These are phyloP conservation scores for Eragrostis nindensis DNA, from an alignment of 176 grass and related monocot genomes.

Conservation along the genomic window DNA sequence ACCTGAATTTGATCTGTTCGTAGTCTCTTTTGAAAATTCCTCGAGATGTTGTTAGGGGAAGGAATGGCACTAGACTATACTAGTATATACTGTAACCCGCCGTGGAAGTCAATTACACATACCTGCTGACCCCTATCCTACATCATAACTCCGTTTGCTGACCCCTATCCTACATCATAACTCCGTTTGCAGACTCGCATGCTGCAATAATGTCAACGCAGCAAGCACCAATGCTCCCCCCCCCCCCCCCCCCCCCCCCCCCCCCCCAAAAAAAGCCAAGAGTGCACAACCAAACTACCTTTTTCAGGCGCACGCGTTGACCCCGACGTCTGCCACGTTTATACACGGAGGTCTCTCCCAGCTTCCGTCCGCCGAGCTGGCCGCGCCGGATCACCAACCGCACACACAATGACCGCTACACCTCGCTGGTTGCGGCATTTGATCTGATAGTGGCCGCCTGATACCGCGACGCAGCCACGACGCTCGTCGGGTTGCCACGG, in stretches of 20 bases:
- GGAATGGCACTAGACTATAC: not conserved
- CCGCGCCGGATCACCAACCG: conserved; percentile 13
- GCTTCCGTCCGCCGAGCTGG: not conserved
- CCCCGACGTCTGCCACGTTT: not conserved
- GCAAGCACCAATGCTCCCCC: not conserved
- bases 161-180: too few relatives aligned
- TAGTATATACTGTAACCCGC: too few relatives aligned
- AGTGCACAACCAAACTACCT: not conserved
- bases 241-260: too few relatives aligned
- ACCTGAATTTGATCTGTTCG: not conserved
- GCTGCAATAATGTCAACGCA: conserved; percentile 24
- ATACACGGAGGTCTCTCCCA: not conserved
- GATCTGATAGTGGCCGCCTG: not conserved
- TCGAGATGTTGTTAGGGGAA: not conserved
- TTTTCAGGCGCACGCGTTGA: conserved; percentile 46
- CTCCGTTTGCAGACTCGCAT: not conserved
- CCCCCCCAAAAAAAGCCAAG: not conserved
- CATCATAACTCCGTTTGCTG: too few relatives aligned
- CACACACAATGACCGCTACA: not conserved
- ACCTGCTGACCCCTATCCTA: conserved; percentile 15
- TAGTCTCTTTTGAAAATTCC: not conserved
- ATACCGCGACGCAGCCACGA: conserved; percentile 11
- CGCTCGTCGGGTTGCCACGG: not conserved
- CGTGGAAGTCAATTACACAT: conserved; percentile 11
- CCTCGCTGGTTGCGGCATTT: conserved; percentile 28